A percentile compares a stretch with the other conserved stretches of the same genome.
These are phyloP conservation scores for Peribolospora kevripleyi DNA, from an alignment of 768 basidiomycete genomes.

Conservation along the genomic window DNA sequence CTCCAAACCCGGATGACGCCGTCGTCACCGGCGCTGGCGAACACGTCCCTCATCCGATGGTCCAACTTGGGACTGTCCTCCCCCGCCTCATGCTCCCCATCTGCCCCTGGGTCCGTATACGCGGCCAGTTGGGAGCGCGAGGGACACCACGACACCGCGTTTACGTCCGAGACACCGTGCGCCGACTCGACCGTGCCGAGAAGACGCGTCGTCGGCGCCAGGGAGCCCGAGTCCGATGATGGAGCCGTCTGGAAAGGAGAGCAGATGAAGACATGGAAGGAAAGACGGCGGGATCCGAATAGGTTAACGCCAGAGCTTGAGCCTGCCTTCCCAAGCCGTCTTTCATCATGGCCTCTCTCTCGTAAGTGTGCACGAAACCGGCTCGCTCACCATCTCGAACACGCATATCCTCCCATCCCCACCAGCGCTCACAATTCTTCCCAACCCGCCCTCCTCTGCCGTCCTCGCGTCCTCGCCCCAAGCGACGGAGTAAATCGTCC, in stretches of 20 bases:
- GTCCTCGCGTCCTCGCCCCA: constrained; percentile 33
- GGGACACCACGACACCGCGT: constrained; percentile 56
- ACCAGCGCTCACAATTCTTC: constrained; percentile 64
- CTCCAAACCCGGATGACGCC: constrained; percentile 59
- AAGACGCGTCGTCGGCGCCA: constrained; percentile 16
- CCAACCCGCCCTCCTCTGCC: constrained; percentile 25
- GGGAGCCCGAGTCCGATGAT: background rate
- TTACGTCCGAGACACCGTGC: constrained; percentile 67
- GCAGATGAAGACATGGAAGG: background rate
- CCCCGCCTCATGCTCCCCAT: constrained; percentile 1
- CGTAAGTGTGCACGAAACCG: background rate
- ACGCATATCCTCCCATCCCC: constrained; percentile 64
- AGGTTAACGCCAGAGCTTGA: background rate
- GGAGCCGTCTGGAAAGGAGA: background rate
- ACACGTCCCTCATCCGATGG: constrained; percentile 33
- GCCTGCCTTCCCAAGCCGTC: background rate
- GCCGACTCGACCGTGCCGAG: constrained; percentile 37
- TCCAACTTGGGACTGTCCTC: constrained; percentile 14
- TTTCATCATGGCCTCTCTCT: too few relatives aligned
- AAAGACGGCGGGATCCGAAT: background rate
- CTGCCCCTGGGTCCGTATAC: constrained; percentile 1
- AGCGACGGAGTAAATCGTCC: constrained; percentile 55
- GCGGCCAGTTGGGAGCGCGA: constrained; percentile 1
- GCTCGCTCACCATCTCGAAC: constrained; percentile 34
- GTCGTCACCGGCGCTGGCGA: constrained; percentile 74